phyloP scores from a whole-genome alignment of 495 filamentous ascomycete species.

The Corynascus novoguineensis region DNA sequence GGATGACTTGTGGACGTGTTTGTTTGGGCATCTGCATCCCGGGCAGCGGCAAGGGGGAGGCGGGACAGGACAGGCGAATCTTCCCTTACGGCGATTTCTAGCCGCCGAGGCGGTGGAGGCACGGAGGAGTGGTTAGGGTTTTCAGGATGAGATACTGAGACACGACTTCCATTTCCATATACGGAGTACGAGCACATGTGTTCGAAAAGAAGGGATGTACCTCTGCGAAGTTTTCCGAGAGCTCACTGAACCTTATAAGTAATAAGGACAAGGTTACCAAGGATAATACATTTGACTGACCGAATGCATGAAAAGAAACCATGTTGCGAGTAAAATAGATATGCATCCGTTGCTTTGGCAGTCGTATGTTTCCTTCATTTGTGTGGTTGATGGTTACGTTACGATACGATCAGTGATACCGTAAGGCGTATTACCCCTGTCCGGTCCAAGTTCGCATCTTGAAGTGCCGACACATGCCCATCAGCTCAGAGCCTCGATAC shows the following conservation, averaged over 20 bases:
- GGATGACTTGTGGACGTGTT: constrained; percentile 81
- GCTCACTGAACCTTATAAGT: too few relatives aligned
- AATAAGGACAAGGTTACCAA: too few relatives aligned
- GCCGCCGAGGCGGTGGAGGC: not conserved
- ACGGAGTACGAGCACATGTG: too few relatives aligned
- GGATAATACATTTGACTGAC: too few relatives aligned
- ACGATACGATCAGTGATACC: not conserved
- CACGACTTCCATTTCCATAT: too few relatives aligned
- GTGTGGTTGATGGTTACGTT: too few relatives aligned
- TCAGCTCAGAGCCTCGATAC: not conserved
- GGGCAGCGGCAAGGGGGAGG: constrained; percentile 13
- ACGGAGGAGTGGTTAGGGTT: not conserved
- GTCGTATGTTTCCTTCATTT: too few relatives aligned
- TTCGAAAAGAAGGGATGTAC: too few relatives aligned
- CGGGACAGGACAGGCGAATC: constrained; percentile 5
- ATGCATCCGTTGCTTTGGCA: too few relatives aligned
- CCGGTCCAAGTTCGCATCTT: not conserved
- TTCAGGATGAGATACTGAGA: not conserved
- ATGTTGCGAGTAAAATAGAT: too few relatives aligned
- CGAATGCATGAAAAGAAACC: too few relatives aligned
- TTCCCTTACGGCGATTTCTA: constrained; percentile 23
- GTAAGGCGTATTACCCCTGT: not conserved
- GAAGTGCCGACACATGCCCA: not conserved
- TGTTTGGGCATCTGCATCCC: constrained; percentile 59
- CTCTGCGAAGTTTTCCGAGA: too few relatives aligned